Percentiles rank a stretch among this genome's conserved stretches.
phyloP scores from a whole-genome alignment of 148 eudicot genomes.

The Amaranthus hypochondriacus region DNA sequence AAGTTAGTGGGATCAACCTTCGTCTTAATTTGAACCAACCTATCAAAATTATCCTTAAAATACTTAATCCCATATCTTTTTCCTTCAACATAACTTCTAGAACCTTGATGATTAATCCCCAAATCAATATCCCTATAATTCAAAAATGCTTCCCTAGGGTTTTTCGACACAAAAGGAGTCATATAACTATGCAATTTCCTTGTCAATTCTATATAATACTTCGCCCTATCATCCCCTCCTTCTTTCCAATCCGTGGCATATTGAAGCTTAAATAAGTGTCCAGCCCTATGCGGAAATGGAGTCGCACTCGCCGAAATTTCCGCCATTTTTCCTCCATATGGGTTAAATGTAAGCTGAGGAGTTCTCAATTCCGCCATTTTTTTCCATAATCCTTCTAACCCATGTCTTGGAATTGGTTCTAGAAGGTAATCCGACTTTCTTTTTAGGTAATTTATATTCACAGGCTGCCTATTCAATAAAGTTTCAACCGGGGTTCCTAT shows the following conservation, averaged over 20 bases:
- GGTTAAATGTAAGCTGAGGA: slow-evolving; percentile 8
- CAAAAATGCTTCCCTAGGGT: slow-evolving; percentile 18
- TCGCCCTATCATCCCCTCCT: slow-evolving; percentile 1
- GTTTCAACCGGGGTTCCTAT: slow-evolving; percentile 13
- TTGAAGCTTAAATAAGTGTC: slow-evolving; percentile 20
- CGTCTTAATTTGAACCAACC: slow-evolving; percentile 19
- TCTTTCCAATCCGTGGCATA: slow-evolving; percentile 12
- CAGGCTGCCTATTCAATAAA: slow-evolving; percentile 1
- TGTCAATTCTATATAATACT: slow-evolving; percentile 12
- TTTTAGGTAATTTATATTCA: slow-evolving; percentile 10
- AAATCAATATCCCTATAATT: slow-evolving; percentile 20
- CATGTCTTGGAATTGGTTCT: slow-evolving; percentile 18
- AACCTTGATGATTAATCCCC: slow-evolving; percentile 20
- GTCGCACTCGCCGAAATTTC: slow-evolving; percentile 12
- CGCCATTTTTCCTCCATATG: slow-evolving; percentile 19
- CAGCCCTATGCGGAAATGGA: slow-evolving; percentile 15
- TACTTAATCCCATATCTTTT: slow-evolving; percentile 14
- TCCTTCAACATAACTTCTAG: slow-evolving; percentile 10
- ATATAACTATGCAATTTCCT: slow-evolving; percentile 6
- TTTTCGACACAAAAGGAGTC: slow-evolving; percentile 19
- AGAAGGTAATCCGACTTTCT: slow-evolving; percentile 15
- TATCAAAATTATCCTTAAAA: slow-evolving; percentile 17
- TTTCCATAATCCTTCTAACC: slow-evolving; percentile 14
- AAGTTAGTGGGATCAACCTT: slow-evolving; percentile 18
- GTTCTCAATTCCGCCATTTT: slow-evolving; percentile 10